Conservation (phyloP, 768 basidiomycete genomes). For the Mycena metata region DNA sequence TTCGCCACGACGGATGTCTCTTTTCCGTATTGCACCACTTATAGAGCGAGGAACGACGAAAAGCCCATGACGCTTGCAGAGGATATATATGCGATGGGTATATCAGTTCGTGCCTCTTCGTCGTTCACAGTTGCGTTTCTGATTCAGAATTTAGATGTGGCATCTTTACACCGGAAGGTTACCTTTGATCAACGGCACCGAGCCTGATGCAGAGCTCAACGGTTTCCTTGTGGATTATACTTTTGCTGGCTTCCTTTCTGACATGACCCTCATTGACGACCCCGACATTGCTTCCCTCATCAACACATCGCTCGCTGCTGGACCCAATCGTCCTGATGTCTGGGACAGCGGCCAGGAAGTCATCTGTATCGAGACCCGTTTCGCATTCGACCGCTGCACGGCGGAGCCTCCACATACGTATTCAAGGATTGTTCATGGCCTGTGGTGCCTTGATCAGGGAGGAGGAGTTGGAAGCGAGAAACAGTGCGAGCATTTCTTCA, state of each 20-base stretch:
- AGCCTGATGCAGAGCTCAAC: background rate
- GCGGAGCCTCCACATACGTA: constrained; percentile 1
- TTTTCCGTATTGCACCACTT: constrained; percentile 2
- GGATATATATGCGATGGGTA: constrained; percentile 8
- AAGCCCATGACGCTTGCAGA: constrained; percentile 18
- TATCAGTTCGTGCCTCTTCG: background rate
- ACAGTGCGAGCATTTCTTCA: background rate
- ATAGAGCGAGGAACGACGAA: background rate
- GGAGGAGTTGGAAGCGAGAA: no score
- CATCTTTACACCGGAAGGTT: constrained; percentile 3
- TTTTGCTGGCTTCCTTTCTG: background rate
- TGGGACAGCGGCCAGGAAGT: background rate
- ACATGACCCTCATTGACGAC: constrained; percentile 15
- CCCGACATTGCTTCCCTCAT: constrained; percentile 2
- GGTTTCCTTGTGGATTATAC: background rate
- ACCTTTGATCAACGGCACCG: background rate
- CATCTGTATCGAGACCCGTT: background rate
- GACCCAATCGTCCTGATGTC: background rate
- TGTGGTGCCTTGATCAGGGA: background rate
- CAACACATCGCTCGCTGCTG: background rate
- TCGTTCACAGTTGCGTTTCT: background rate
- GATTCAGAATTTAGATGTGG: background rate
- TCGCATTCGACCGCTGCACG: background rate
- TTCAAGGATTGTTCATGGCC: background rate
- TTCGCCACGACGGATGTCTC: background rate